Evolutionary conservation across 768 basidiomycete genomes (phyloP), one percentile per base, ranked within the genome.

Genomic region (Cyclocybe aegerita): DNA sequence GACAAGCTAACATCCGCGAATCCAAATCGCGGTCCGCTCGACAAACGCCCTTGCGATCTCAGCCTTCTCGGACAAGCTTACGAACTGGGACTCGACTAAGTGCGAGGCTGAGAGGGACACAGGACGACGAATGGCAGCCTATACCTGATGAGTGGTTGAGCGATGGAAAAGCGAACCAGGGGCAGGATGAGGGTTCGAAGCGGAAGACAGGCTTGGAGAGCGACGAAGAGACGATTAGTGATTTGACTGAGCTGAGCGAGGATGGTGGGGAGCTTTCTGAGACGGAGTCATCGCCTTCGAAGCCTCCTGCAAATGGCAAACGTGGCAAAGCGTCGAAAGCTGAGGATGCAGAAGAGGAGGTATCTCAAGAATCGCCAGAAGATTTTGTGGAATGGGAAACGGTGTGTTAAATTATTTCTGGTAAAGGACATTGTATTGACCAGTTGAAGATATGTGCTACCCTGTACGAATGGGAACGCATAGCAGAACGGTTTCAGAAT

Each of bases 301-400:
- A 42, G 36, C 16, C 34, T 12, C 14, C 38, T 16, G 10, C 29
- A 14, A 46, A 40, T 15, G 33, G 39, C 4, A 15, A 52, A 43
- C 52, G 17, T 47, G 39, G 11, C 32, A 50, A 39, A 36, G 44
- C 46, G 23, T 30, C 37, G 36, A 46, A 56, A 17, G 31, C 53
- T 5, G 46, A 54, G 48, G 43, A 55, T 16, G 42, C 41, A 39
- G 53, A 61, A 38, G 40, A 57, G 15, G 48, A 51, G 14, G 49
- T 41, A 12, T 36, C 52, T 33, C 60, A 59, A n/a, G 60, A 55
- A 7, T 47, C 69, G 15, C 78, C 76, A 4, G 71, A 73, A 1
- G 78, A 78, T 42, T 90, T 90, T 59, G 65, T 91, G 36, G 93
- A 96, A 67, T 98, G 95, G 94, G 91, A 96, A 73, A 88, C 89